Conservation (phyloP, 768 basidiomycete genomes). For the Kwoniella dejecticola region DNA sequence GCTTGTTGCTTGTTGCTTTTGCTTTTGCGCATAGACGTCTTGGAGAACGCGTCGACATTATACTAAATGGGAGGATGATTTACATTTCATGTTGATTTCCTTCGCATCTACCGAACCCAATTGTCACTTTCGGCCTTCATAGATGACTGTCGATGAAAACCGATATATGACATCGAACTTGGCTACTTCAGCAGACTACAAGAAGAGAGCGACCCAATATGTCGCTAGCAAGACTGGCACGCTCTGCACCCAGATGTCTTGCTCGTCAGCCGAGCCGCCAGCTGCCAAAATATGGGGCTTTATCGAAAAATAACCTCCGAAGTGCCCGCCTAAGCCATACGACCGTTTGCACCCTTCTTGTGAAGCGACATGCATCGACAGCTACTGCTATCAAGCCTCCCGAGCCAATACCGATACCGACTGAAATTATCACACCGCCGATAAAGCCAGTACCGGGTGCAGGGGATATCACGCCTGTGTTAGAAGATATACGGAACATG, state of each 20-base stretch:
- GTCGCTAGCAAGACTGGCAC: constrained; percentile 13
- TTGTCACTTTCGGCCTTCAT: background rate
- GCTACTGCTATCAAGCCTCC: constrained; percentile 12
- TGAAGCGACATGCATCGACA: constrained; percentile 11
- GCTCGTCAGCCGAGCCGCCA: background rate
- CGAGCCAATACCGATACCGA: background rate
- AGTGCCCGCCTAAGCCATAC: too few species aligned
- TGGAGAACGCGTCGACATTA: too few species aligned
- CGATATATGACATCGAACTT: background rate
- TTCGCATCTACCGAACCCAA: background rate
- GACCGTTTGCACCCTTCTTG: too few species aligned
- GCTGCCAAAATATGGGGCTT: background rate
- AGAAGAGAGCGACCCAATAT: constrained; percentile 4
- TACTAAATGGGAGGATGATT: background rate
- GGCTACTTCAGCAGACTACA: background rate
- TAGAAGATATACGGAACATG: constrained; percentile 24
- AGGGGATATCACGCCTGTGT: background rate
- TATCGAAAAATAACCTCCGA: too few species aligned
- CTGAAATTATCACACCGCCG: background rate
- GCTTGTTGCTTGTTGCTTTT: background rate
- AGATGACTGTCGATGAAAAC: background rate
- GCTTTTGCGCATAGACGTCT: constrained; percentile 11
- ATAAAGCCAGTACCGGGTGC: constrained; percentile 12
- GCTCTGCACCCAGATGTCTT: background rate
- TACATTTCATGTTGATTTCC: constrained; percentile 21